Evolutionary conservation across 371 early-diverging fungal species (phyloP), one percentile per base, ranked within the genome.

Genomic region (Actinomucor elegans): DNA sequence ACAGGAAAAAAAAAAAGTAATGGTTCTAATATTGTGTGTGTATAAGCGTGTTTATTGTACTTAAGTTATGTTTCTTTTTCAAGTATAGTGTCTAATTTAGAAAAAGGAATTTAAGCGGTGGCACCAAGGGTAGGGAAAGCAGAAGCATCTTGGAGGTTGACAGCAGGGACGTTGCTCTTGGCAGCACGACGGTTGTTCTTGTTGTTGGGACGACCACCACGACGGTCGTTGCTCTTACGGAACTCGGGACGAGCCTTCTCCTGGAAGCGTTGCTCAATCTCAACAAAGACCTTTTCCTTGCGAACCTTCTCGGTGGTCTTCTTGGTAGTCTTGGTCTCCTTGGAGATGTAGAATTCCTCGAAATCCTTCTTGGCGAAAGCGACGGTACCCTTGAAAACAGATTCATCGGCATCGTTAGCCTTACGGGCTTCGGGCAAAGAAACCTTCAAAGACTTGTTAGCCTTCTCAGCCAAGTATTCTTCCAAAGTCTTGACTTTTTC

Each of bases 111-210:
- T 67, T 71, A 71, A 50, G 72, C 72, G 33, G 67, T 55, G 46
- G 81, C 74, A 52, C 87, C 86, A 43, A 90, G 84, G 52, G 83
- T 75, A 44, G 92, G 92, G 87, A 92, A 91, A 59, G 87, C 87
- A 53, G 78, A 69, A 55, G 66, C 68, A 75, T 92, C 90, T 52
- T 79, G 74, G 48, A 88, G 71, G 72, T 88, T 87, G 76, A 90
- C 79, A 55, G 77, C 71, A 49, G 79, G 64, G 50, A 38, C 65
- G 62, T 70, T 72, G 61, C 61, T 65, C 53, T 74, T 64, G 52
- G 48, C 45, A 42, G 66, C 61, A 55, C 81, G 66, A 46, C 71
- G 66, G 52, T 50, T 59, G 51, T 73, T 71, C 24, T 61, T 60
- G 55, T 64, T 68, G 29, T 18, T 57, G 56, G 73, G 50, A 53